Evolutionary conservation across 2,329 filamentous ascomycete species (phyloP), one percentile per base, ranked within the genome.

Genomic region (Aureobasidium sp.): DNA sequence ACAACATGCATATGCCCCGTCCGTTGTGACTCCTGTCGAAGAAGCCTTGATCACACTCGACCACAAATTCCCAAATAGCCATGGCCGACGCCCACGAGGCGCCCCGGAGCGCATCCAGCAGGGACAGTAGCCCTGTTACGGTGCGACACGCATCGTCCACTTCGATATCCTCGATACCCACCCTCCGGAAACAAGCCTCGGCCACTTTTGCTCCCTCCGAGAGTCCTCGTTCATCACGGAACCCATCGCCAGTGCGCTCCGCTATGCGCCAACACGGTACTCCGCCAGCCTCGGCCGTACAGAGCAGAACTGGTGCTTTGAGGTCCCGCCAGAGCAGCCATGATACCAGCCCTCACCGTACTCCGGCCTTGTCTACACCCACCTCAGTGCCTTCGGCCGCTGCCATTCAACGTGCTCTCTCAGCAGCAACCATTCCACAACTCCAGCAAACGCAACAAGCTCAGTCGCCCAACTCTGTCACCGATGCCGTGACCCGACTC

Each of bases 381-480:
- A 70, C 71, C 53, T 73, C 72, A 62, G 78, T 82, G 61, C 82
- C 85, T 39, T 85, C 85, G 56, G 81, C 86, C 29, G 81, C 85
- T 27, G 79, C 86, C 24, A 79, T 86, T 63, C 83, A 88, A 73
- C 84, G 86, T 71, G 83, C 85, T 63, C 78, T 93, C 53, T 88
- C 89, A 17, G 82, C 88, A 41, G 78, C 86, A 39, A 86, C 80
- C 66, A 87, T 85, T 53, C 87, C 90, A 8, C 82, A 84, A 57
- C 78, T 93, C 39, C 83, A 84, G 48, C 53, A 57, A 27, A 10
- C 53, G 3, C 39, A 48, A 24, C 46, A 41, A 10, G 13, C 41
- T 10, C 32, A 39, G 15, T 50, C 57, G 5, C 75, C 79, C 53
- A 82, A 66, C 37, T 74, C 81, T 7, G 73, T 80, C 44, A 79